Evolutionary conservation across 78 protist species (phyloP).

Genomic region (Cavenderia fasciculata): DNA sequence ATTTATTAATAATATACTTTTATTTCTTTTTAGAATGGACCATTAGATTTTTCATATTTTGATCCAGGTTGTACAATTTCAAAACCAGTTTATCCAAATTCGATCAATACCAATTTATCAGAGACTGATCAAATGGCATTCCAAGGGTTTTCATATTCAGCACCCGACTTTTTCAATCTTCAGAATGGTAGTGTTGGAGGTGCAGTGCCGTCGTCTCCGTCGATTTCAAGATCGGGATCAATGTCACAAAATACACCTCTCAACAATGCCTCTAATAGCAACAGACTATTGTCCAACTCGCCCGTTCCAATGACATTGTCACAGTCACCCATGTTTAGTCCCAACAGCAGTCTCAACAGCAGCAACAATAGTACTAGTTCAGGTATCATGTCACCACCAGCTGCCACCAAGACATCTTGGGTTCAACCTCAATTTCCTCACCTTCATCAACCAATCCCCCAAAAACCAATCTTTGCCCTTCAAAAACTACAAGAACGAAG

Average conservation of each 20-base stretch:
- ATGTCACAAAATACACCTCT: too few species aligned
- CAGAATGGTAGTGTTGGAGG: background rate
- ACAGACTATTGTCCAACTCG: slow-evolving; percentile 1
- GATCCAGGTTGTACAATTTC: slow-evolving; percentile 67
- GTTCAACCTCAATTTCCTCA: slow-evolving; percentile 70
- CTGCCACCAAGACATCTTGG: slow-evolving; percentile 19
- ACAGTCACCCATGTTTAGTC: background rate
- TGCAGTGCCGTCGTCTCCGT: background rate
- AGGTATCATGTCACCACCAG: slow-evolving; percentile 6
- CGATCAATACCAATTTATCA: slow-evolving; percentile 41
- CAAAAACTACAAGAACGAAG: slow-evolving; percentile 65
- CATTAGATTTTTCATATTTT: slow-evolving; percentile 60
- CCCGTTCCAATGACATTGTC: background rate
- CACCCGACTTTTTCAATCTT: slow-evolving; percentile 29
- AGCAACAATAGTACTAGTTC: background rate
- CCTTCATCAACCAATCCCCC: slow-evolving; percentile 29
- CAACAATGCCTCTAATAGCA: slow-evolving; percentile 17
- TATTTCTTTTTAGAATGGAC: too few species aligned
- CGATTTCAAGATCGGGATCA: slow-evolving; percentile 1
- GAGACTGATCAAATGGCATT: slow-evolving; percentile 72
- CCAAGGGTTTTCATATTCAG: slow-evolving; percentile 71
- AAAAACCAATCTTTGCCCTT: slow-evolving; percentile 37
- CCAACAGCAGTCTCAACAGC: background rate
- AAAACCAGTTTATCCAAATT: slow-evolving; percentile 51
- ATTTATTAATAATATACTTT: background rate